Evolutionary conservation across 768 basidiomycete genomes (phyloP), one percentile per base, ranked within the genome.

Genomic region (Lanmaoa pseudosensibilis): DNA sequence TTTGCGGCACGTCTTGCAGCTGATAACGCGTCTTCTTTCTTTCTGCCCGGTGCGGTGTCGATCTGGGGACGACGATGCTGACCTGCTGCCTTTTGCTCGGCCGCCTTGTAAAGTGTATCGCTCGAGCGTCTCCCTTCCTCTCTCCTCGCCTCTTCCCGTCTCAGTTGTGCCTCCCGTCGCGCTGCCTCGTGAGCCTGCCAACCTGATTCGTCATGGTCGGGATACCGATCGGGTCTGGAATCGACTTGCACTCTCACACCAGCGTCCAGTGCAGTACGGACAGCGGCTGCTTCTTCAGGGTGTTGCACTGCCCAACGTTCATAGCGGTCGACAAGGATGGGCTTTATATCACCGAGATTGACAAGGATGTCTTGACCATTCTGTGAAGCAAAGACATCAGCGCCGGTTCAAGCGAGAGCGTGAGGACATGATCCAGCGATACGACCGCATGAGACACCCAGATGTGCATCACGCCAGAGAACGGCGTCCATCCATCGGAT

Each of bases 291-390:
- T 32, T 71, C 73, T 46, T 79, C 73, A 8, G 77, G 76, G 58
- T 83, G 73, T 38, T 73, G 71, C 37, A 71, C 70, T 12, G 72
- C 66, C 86, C 87, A 90, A 48, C 77, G 74, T 49, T 88, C 86
- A 60, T 83, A 84, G 16, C 85, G 80, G 41, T 83, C 80, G 43
- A 88, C 80, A 9, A 92, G 78, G 4, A 74, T 63, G 10, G 82
- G 81, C 56, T 90, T 91, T 51, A 93, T 76, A 25, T 82, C 78
- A 46, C 83, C 76, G 33, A 93, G 81, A 59, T 77, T 78, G 56
- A 83, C 79, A 44, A 92, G 79, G 49, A 92, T 88, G 54, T 88
- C 81, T 65, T 89, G 83, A 18, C 89, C 89, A 52, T 90, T 87
- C 87, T 90, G 69, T 60, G 56, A 65, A 52, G 33, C 62, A 57